These are phyloP conservation scores for Podaxis sp. DNA, from an alignment of 768 basidiomycete genomes.

Conservation along the genomic window DNA sequence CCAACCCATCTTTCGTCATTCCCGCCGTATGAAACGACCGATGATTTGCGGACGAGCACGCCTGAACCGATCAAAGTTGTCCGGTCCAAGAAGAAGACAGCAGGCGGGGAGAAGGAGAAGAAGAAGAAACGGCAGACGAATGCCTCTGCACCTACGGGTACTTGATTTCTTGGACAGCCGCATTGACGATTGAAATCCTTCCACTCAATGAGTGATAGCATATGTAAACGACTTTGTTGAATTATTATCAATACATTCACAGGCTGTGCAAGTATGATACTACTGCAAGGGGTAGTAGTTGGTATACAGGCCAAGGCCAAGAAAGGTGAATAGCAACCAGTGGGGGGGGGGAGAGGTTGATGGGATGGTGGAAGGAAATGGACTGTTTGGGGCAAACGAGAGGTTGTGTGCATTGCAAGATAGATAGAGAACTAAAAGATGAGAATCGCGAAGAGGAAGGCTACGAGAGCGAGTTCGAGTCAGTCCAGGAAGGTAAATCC, in stretches of 20 bases:
- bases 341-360: constrained; percentile 9
- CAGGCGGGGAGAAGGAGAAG: constrained; percentile 38
- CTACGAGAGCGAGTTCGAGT: constrained; percentile 2
- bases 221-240: background rate
- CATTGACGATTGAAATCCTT: background rate
- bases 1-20: constrained; percentile 41
- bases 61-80: constrained; percentile 77
- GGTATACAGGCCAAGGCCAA: constrained; percentile 6
- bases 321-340: constrained; percentile 9
- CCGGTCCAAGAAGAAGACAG: constrained; percentile 64
- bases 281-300: constrained; percentile 13
- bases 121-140: constrained; percentile 50
- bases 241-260: constrained; percentile 12
- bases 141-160: constrained; percentile 17
- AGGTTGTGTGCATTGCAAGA: constrained; percentile 22
- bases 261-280: constrained; percentile 21
- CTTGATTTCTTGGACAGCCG: background rate
- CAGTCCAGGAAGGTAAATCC: constrained; percentile 10
- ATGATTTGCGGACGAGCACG: constrained; percentile 47
- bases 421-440: constrained; percentile 25
- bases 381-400: constrained; percentile 1
- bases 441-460: constrained; percentile 9
- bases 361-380: constrained; percentile 4
- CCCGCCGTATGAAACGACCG: constrained; percentile 53
- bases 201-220: background rate